Base-by-base conservation (phyloP, 78 protist species). In the Chrysochromulina parva region DNA sequence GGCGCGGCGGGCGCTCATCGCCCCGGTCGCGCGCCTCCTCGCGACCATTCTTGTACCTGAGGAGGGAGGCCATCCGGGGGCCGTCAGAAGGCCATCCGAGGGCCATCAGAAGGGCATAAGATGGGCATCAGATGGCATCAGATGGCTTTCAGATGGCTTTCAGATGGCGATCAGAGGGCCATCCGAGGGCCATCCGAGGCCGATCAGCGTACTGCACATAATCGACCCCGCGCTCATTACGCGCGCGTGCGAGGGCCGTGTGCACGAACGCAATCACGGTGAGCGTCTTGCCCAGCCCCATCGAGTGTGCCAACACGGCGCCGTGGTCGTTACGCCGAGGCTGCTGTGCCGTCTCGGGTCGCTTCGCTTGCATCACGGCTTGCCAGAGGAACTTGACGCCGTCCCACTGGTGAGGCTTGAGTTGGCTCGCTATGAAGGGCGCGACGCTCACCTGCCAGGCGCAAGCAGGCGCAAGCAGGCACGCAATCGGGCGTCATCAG, bases 281-380 rank as follows among this genome's bases (percentile, higher is more conserved):
- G 5, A 94, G 48, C 10, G 98, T 87, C 86, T 97, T 97, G 52
- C 98, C 98, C 1, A 97, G 78, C 14, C 98, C 98, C 98, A 96
- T 96, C 28, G 96, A 84, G 74, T 96, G 98, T 17, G 97, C 97
- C 10, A 96, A 90, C 9, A 96, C 85, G 62, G 96, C 94, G 67
- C 98, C 98, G 48, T 62, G 76, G 13, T 81, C 71, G 38, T 38
- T 38, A 38, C 38, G 38, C 38, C 38, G 38, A 38, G 38, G 38
- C 73, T 86, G 73, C 78, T 9, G 14, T 65, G 1, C 28, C 48
- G 17, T 20, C 48, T n/a, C 24, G 48, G 48, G 16, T 14, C 19
- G 48, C 20, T 7, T 4, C n/a, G 84, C 20, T 52, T n/a, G 88
- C 14, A 93, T 92, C 22, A 94, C 20, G 47, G 82, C 78, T 0